A percentile compares a stretch with the other conserved stretches of the same genome.
These are phyloP conservation scores for Raphidocelis subcapitata DNA, from an alignment of 139 green algal genomes.

Conservation along the genomic window DNA sequence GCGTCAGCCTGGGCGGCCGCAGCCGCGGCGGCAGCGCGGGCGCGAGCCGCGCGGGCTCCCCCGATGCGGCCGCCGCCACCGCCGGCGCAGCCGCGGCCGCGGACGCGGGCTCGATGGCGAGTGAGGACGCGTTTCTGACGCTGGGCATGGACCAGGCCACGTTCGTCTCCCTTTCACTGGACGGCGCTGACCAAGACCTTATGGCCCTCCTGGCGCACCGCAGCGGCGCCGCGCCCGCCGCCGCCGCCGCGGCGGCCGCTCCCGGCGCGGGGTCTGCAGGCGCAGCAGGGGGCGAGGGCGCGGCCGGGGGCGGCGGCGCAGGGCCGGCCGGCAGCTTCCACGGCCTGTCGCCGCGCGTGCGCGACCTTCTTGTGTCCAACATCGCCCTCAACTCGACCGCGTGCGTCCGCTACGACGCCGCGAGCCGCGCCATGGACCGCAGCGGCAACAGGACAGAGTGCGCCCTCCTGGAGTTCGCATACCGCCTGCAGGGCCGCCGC, in stretches of 20 bases:
- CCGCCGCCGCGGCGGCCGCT: background rate
- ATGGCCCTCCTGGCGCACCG: background rate
- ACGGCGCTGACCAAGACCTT: background rate
- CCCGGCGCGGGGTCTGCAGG: background rate
- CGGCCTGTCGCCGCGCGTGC: conserved; percentile 6
- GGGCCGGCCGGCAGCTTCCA: no score
- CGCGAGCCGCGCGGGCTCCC: background rate
- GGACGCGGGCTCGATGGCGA: no score
- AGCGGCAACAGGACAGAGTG: conserved; percentile 83
- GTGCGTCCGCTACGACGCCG: conserved; percentile 16
- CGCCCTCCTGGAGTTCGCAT: conserved; percentile 72
- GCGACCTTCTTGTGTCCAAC: conserved; percentile 53
- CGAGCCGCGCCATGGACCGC: conserved; percentile 17
- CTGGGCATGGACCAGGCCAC: conserved; percentile 12
- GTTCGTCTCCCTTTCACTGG: conserved; percentile 20
- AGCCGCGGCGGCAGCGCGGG: background rate
- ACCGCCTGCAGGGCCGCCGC: conserved; percentile 27
- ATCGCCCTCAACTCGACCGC: conserved; percentile 75
- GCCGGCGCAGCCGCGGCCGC: no score
- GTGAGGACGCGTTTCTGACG: background rate
- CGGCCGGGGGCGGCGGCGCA: no score
- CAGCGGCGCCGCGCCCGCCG: background rate
- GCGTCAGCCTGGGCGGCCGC: background rate
- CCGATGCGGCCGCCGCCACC: background rate
- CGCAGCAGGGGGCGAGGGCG: no score